Conservation (phyloP, 164 flowering plant species). For the Paratinospora sagittata region DNA sequence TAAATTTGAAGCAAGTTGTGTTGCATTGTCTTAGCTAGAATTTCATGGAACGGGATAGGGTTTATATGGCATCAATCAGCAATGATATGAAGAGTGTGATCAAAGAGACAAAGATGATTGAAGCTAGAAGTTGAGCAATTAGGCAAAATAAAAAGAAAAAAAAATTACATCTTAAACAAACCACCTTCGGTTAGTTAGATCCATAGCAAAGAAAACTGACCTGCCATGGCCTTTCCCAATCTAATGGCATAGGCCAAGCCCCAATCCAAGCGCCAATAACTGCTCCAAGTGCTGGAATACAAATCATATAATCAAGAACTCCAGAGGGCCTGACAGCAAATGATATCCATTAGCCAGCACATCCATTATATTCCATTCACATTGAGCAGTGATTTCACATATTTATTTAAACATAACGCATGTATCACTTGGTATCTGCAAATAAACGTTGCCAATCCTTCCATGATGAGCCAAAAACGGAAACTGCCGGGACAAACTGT, state of each 20-base stretch:
- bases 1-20: no score
- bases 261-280: slow-evolving; percentile 96
- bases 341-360: neutral
- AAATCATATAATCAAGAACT: slow-evolving; percentile 56
- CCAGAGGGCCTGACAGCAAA: slow-evolving; percentile 47
- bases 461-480: slow-evolving; percentile 82
- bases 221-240: slow-evolving; percentile 99
- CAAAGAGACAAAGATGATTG: neutral
- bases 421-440: slow-evolving; percentile 51
- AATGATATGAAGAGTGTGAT: neutral
- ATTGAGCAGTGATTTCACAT: neutral
- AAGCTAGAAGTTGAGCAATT: neutral
- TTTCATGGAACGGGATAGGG: neutral
- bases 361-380: neutral
- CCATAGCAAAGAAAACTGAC: no score
- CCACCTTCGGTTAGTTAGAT: neutral
- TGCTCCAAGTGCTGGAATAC: slow-evolving; percentile 86
- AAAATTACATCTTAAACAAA: neutral
- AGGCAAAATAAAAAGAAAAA: no score
- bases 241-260: slow-evolving; percentile 99
- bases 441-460: slow-evolving; percentile 72
- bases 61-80: neutral
- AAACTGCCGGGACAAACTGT: slow-evolving; percentile 80
- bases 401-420: neutral
- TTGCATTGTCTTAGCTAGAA: no score